These are phyloP conservation scores for Botryotinia calthae DNA, from an alignment of 2,329 filamentous ascomycete species.

Conservation along the genomic window DNA sequence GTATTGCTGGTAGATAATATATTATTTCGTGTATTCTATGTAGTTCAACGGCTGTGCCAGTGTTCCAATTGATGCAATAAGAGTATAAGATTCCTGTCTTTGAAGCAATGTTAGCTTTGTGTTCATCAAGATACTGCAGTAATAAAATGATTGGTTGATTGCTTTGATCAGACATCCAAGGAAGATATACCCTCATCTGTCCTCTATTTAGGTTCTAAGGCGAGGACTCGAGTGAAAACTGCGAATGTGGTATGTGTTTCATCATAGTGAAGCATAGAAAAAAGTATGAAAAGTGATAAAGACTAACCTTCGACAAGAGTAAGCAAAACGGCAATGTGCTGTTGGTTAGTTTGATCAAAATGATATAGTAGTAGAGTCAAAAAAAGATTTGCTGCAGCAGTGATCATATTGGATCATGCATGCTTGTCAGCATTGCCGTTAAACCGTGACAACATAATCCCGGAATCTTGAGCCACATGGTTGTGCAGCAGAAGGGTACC, in stretches of 20 bases:
- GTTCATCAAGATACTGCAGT: not conserved
- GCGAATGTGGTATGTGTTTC: constrained; percentile 78
- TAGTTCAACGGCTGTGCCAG: not conserved
- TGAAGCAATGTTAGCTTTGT: constrained; percentile 7
- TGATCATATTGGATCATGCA: constrained; percentile 1
- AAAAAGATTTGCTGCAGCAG: not conserved
- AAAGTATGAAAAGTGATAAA: constrained; percentile 18
- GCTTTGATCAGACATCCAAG: constrained; percentile 69
- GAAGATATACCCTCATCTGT: constrained; percentile 68
- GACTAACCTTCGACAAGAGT: constrained; percentile 19
- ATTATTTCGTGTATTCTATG: constrained; percentile 8
- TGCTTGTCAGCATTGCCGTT: constrained; percentile 6
- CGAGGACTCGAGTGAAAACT: constrained; percentile 79
- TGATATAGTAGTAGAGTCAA: not conserved
- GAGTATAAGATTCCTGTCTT: not conserved
- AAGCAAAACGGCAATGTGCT: not conserved
- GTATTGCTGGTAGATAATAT: not conserved
- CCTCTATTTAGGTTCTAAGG: constrained; percentile 60
- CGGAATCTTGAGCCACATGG: not conserved
- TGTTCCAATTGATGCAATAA: not conserved
- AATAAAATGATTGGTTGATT: constrained; percentile 1
- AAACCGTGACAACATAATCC: constrained; percentile 4
- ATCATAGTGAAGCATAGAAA: constrained; percentile 52
- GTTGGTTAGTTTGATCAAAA: not conserved
- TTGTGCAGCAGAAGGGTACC: constrained; percentile 8